Base-by-base conservation (phyloP, 257 asterid genomes). In the Ocimum tenuiflorum region DNA sequence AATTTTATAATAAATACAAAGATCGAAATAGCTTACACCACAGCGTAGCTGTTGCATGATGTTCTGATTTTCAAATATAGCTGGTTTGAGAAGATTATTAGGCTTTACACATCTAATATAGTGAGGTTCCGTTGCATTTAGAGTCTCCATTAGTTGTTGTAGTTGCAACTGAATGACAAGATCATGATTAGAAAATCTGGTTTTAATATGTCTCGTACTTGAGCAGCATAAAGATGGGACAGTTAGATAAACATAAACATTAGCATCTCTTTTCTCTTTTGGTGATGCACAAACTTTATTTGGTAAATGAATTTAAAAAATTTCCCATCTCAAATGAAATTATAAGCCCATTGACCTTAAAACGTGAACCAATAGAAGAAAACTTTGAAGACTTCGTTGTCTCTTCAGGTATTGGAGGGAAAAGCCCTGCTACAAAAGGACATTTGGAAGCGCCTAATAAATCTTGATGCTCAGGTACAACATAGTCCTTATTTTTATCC, bases 101-200 rank as follows among this genome's bases (percentile, higher is more conserved):
- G 99, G 99, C 84, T 92, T 92, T 51, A 92, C 90, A 80, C 99
- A 92, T 89, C 99, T 87, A 66, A 92, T 80, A 68, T 92, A 92
- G 80, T 92, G 96, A 69, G 99, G 99, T 69, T 92, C 81, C 6
- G 97, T 92, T 56, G 99, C 99, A 79, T 83, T 92, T 29, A 92
- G 79, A 59, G 97, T 89, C 55, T 92, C 99, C 99, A 92, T 92
- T 86, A 92, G 76, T 52, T 69, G 79, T 77, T 92, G 97, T 42
- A 92, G 78, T 89, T 92, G 99, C 81, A 89, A 59, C 99, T 92
- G 94, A 90, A 79, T 68, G 70, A 71, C 41, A 68, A 83, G 70
- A 79, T 60, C 65, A 53, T 59, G 36, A 77, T 59, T 10, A 52
- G 29, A 65, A 33, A 31, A 23, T 38, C 19, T 10, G 51, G 36